Percentiles rank a stretch among this genome's conserved stretches.
These are phyloP conservation scores for Psilocybe cyanescens DNA, from an alignment of 768 basidiomycete genomes.

Conservation along the genomic window DNA sequence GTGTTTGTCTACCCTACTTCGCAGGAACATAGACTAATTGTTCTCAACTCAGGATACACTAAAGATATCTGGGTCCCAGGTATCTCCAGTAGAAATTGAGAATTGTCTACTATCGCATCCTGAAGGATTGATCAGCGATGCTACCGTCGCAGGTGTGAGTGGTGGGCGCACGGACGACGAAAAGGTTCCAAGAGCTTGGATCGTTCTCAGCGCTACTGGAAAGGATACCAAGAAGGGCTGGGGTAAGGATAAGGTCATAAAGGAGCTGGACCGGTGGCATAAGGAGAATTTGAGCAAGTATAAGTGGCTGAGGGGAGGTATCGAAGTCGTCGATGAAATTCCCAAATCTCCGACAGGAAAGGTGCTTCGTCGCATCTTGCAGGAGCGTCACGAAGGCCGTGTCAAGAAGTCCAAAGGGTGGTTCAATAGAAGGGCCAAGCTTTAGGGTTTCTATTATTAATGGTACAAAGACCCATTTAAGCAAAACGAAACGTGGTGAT, in stretches of 20 bases:
- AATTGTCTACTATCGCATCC: slow-evolving; percentile 65
- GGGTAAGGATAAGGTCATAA: slow-evolving; percentile 44
- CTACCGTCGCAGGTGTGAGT: slow-evolving; percentile 72
- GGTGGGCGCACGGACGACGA: slow-evolving; percentile 75
- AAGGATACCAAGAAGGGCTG: slow-evolving; percentile 24
- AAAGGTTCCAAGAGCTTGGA: slow-evolving; percentile 78
- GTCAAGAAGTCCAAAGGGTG: slow-evolving; percentile 25
- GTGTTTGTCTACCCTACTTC: slow-evolving; percentile 2
- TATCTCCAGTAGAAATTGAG: slow-evolving; percentile 83
- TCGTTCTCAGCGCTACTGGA: slow-evolving; percentile 66
- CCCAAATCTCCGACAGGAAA: slow-evolving; percentile 81
- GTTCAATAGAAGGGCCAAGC: slow-evolving; percentile 10
- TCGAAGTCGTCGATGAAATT: slow-evolving; percentile 65
- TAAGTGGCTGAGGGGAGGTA: slow-evolving; percentile 78
- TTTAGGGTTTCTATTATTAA: not conserved
- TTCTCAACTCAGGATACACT: slow-evolving; percentile 61
- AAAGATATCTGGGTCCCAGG: slow-evolving; percentile 80
- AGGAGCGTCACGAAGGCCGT: slow-evolving; percentile 56
- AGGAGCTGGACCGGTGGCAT: slow-evolving; percentile 63
- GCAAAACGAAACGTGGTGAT: no score
- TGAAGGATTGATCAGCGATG: slow-evolving; percentile 63
- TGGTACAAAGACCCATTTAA: no score
- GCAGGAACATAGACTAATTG: not conserved
- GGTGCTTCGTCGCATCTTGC: slow-evolving; percentile 63
- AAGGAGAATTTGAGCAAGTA: slow-evolving; percentile 68